These are phyloP conservation scores for Pythium periplocum DNA, from an alignment of 352 stramenopile species.

Conservation along the genomic window DNA sequence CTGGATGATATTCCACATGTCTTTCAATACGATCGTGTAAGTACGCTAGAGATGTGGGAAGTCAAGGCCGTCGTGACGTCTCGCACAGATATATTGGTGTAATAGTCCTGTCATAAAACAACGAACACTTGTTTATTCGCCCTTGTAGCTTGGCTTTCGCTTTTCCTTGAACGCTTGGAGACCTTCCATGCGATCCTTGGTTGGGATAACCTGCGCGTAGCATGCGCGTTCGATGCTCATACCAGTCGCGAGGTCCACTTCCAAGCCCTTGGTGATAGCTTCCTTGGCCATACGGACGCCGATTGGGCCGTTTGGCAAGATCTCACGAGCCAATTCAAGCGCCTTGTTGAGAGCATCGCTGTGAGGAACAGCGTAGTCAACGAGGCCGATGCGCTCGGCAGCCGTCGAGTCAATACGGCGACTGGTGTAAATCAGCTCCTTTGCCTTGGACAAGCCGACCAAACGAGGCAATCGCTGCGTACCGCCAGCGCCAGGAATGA, in stretches of 20 bases:
- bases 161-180: conserved; percentile 91
- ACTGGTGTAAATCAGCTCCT: conserved; percentile 93
- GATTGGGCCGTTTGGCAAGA: conserved; percentile 88
- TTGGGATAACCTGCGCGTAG: conserved; percentile 90
- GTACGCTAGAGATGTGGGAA: conserved; percentile 40
- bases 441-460: conserved; percentile 89
- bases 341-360: conserved; percentile 65
- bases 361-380: conserved; percentile 83
- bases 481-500: conserved; percentile 90
- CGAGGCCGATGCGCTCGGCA: conserved; percentile 83
- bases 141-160: conserved; percentile 87
- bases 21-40: conserved; percentile 39
- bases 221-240: conserved; percentile 90
- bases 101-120: not conserved
- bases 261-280: conserved; percentile 78
- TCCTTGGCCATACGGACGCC: conserved; percentile 90
- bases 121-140: conserved; percentile 47
- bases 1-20: conserved; percentile 22
- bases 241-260: conserved; percentile 75
- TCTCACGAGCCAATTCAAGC: conserved; percentile 83
- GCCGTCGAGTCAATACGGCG: conserved; percentile 68
- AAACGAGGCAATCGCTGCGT: conserved; percentile 91
- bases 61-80: not conserved
- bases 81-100: not conserved
- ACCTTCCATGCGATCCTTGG: conserved; percentile 91